phyloP scores from a whole-genome alignment of 2,329 filamentous ascomycete species.

The Aspergillus terreus region DNA sequence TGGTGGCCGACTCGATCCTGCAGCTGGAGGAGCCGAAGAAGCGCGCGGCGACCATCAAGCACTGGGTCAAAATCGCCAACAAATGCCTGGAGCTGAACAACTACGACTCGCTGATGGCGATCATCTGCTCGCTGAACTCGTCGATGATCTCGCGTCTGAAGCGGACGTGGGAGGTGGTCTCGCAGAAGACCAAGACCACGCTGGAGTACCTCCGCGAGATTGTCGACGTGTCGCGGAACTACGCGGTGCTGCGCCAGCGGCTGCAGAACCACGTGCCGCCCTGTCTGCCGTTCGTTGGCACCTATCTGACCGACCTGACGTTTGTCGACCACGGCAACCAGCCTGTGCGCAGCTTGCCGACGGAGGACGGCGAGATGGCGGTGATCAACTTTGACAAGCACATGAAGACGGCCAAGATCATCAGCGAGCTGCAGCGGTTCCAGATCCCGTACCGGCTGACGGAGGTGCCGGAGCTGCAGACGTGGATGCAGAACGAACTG shows the following conservation, averaged over 20 bases:
- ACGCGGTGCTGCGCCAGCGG: conserved; percentile 76
- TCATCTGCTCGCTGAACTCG: conserved; percentile 89
- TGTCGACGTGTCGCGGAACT: conserved; percentile 87
- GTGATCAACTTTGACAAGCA: conserved; percentile 99
- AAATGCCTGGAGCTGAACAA: conserved; percentile 88
- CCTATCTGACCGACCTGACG: conserved; percentile 92
- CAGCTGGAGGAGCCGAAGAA: conserved; percentile 88
- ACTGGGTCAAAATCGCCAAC: conserved; percentile 93
- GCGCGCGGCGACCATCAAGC: conserved; percentile 84
- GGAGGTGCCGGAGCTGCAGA: conserved; percentile 82
- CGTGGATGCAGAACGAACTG: conserved; percentile 85
- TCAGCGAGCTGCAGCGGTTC: conserved; percentile 91
- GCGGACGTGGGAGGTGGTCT: conserved; percentile 88
- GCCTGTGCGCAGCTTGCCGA: conserved; percentile 71
- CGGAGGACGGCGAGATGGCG: conserved; percentile 61
- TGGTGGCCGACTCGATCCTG: conserved; percentile 90
- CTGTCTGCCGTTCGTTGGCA: conserved; percentile 91
- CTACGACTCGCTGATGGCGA: conserved; percentile 95
- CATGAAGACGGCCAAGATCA: conserved; percentile 88
- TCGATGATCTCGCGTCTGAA: conserved; percentile 85
- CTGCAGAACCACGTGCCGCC: conserved; percentile 84
- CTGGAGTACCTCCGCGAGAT: conserved; percentile 77
- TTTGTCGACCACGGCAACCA: conserved; percentile 95
- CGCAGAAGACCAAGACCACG: conserved; percentile 74
- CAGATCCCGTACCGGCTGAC: conserved; percentile 86